These are phyloP conservation scores for Dactylellina parvicollis DNA, from an alignment of 2,329 filamentous ascomycete species.

Conservation along the genomic window DNA sequence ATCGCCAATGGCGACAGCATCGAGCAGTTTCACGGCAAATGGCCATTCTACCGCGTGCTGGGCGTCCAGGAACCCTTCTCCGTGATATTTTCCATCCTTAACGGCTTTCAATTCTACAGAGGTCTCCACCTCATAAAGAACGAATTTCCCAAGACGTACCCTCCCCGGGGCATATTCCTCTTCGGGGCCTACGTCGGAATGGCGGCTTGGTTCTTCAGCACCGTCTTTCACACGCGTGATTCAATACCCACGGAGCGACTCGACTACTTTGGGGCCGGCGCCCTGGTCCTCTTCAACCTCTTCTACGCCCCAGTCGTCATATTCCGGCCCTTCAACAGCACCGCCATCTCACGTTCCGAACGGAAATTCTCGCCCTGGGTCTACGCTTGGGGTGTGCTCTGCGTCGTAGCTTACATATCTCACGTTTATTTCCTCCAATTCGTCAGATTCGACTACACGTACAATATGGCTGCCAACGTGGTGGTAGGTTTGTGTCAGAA, in stretches of 20 bases:
- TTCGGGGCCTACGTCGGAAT: conserved; percentile 81
- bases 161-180: conserved; percentile 79
- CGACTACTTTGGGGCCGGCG: conserved; percentile 95
- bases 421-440: conserved; percentile 87
- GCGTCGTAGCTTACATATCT: conserved; percentile 73
- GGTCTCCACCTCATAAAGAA: conserved; percentile 78
- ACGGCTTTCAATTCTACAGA: conserved; percentile 83
- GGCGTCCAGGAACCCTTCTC: conserved; percentile 96
- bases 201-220: conserved; percentile 84
- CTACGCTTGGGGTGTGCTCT: conserved; percentile 79
- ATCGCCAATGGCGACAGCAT: conserved; percentile 73
- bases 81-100: conserved; percentile 91
- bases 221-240: conserved; percentile 92
- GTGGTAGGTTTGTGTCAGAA: conserved; percentile 82
- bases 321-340: conserved; percentile 77
- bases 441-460: conserved; percentile 92
- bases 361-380: conserved; percentile 64
- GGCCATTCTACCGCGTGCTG: conserved; percentile 90
- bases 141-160: conserved; percentile 75
- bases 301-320: conserved; percentile 86
- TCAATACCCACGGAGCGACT: conserved; percentile 86
- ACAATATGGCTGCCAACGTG: conserved; percentile 98
- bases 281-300: conserved; percentile 86
- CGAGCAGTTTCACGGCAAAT: conserved; percentile 97
- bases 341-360: conserved; percentile 57